Evolutionary conservation across 1,284 basidiomycete species (phyloP).

Genomic region (Takashimella koratensis): DNA sequence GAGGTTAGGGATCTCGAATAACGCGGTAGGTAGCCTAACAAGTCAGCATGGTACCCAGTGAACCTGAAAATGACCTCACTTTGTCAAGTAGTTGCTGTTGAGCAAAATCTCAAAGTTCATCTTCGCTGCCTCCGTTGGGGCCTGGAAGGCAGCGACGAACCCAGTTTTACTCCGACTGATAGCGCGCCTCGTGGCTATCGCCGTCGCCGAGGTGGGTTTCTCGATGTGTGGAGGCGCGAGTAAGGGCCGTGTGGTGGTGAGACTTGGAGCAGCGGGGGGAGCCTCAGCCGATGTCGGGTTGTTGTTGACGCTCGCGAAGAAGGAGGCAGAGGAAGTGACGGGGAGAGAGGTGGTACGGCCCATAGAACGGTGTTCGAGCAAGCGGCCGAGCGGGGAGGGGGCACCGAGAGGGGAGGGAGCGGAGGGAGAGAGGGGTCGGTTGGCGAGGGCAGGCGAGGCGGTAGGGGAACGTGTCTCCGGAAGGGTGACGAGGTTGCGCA

Average conservation of each 20-base stretch:
- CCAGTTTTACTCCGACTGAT: background rate
- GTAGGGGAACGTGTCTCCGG: conserved; percentile 19
- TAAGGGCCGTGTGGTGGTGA: background rate
- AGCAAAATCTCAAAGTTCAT: background rate
- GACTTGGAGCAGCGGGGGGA: background rate
- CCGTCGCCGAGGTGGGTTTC: background rate
- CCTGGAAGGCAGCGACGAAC: background rate
- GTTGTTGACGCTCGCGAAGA: background rate
- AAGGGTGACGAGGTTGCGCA: conserved; percentile 41
- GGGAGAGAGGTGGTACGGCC: conserved; percentile 7
- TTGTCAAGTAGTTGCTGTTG: background rate
- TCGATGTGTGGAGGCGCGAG: background rate
- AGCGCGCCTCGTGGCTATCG: background rate
- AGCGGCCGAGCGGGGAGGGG: conserved; percentile 6
- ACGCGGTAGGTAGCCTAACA: conserved; percentile 41
- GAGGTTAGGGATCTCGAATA: conserved; percentile 45
- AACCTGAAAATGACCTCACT: background rate
- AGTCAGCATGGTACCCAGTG: background rate
- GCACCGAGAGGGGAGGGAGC: conserved; percentile 9
- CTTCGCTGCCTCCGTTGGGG: background rate
- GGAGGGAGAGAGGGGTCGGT: conserved; percentile 4
- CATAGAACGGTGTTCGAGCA: conserved; percentile 9
- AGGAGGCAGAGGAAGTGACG: conserved; percentile 14
- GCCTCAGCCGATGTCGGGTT: too few species aligned
- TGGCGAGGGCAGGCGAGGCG: conserved; percentile 7